A percentile compares a stretch with the other conserved stretches of the same genome.
These are phyloP conservation scores for Pisolithus marmoratus DNA, from an alignment of 768 basidiomycete genomes.

Conservation along the genomic window DNA sequence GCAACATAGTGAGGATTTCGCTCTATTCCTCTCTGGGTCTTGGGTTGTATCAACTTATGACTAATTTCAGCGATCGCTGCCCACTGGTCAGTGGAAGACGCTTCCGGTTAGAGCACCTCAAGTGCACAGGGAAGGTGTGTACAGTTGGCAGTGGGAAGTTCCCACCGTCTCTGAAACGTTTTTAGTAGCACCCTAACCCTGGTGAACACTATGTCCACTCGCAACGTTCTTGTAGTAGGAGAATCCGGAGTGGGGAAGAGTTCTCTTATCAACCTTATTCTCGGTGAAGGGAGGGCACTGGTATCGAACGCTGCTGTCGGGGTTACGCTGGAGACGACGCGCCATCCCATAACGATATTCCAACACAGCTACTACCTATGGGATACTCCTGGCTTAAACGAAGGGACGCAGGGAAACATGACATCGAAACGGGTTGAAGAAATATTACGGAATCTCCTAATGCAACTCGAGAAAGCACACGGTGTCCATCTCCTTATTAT, in stretches of 20 bases:
- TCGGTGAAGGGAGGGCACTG: constrained; percentile 15
- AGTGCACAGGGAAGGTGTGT: no score
- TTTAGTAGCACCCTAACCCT: neutral
- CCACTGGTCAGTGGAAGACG: no score
- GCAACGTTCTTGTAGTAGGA: constrained; percentile 25
- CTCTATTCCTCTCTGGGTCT: neutral
- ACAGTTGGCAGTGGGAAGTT: neutral
- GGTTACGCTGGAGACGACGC: constrained; percentile 17
- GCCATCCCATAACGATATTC: constrained; percentile 11
- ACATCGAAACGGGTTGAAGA: constrained; percentile 19
- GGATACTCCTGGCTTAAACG: constrained; percentile 30
- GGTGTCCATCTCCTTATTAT: constrained; percentile 22
- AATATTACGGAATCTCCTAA: constrained; percentile 21
- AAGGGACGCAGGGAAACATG: constrained; percentile 19
- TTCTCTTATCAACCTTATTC: constrained; percentile 25
- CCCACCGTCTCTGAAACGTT: neutral
- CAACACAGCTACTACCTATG: constrained; percentile 20
- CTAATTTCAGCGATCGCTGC: no score
- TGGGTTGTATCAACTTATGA: no score
- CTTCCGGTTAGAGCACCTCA: no score
- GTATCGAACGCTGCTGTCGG: constrained; percentile 19
- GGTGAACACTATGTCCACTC: constrained; percentile 2
- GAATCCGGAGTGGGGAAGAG: constrained; percentile 27
- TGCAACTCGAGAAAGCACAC: constrained; percentile 11
- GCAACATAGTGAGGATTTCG: neutral